These are phyloP conservation scores for Phalaenopsis hybrid DNA, from an alignment of 116 monocot species.

Conservation along the genomic window DNA sequence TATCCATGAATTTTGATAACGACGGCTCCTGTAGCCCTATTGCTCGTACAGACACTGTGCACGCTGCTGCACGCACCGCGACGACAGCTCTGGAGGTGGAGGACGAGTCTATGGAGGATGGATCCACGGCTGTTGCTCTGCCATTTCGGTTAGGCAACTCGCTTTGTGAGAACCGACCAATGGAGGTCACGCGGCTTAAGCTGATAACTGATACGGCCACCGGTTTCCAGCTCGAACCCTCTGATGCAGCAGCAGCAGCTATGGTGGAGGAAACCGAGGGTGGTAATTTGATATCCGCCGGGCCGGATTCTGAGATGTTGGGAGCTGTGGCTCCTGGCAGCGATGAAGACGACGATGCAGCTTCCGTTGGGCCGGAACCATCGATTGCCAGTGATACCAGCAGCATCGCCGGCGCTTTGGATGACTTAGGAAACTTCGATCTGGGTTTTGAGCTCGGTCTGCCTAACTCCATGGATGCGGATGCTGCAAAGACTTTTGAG, in stretches of 20 bases:
- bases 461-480: neutral
- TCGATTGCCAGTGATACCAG: slow-evolving; percentile 46
- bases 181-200: slow-evolving; percentile 41
- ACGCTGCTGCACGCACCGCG: neutral
- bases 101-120: slow-evolving; percentile 54
- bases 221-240: neutral
- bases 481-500: slow-evolving; percentile 19
- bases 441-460: neutral
- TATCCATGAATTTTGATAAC: slow-evolving; percentile 3
- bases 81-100: neutral
- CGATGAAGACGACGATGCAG: slow-evolving; percentile 33
- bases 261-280: slow-evolving; percentile 16
- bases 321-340: slow-evolving; percentile 15
- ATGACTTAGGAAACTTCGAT: slow-evolving; percentile 19
- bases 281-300: slow-evolving; percentile 5
- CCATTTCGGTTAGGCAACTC: slow-evolving; percentile 35
- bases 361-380: slow-evolving; percentile 28
- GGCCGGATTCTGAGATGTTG: too few species aligned
- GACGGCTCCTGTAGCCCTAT: neutral
- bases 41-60: neutral
- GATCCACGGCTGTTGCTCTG: slow-evolving; percentile 42
- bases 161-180: slow-evolving; percentile 15
- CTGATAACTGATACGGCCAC: slow-evolving; percentile 24
- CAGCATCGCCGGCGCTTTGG: slow-evolving; percentile 39
- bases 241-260: neutral